A percentile compares a stretch with the other conserved stretches of the same genome.
These are phyloP conservation scores for Hypholoma fasciculare DNA, from an alignment of 768 basidiomycete genomes.

Conservation along the genomic window DNA sequence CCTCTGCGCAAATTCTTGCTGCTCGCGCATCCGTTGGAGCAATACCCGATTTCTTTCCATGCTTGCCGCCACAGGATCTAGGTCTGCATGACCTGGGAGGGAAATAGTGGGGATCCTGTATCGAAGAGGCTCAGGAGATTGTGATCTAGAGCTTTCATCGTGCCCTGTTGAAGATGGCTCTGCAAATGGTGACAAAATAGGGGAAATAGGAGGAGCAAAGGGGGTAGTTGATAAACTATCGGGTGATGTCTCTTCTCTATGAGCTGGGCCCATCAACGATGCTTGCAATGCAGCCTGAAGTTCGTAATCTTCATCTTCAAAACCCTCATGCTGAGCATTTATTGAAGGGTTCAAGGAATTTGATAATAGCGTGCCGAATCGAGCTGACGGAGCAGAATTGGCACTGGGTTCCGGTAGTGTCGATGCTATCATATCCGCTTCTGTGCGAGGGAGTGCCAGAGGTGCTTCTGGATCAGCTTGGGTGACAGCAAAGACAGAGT, in stretches of 20 bases:
- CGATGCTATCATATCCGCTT: conserved; percentile 71
- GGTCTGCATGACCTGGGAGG: conserved; percentile 25
- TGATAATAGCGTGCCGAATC: neutral
- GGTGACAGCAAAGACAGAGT: conserved; percentile 77
- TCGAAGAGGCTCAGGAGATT: neutral
- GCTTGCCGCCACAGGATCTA: conserved; percentile 66
- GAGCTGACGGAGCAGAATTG: conserved; percentile 10
- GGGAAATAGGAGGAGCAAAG: neutral
- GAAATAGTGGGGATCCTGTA: neutral
- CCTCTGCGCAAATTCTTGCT: conserved; percentile 68
- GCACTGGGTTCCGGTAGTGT: conserved; percentile 58
- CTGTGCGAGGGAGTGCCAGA: conserved; percentile 59
- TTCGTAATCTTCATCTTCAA: conserved; percentile 86
- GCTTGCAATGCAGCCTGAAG: conserved; percentile 88
- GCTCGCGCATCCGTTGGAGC: conserved; percentile 61
- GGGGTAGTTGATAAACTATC: conserved; percentile 3
- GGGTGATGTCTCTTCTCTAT: conserved; percentile 13
- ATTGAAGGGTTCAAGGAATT: neutral
- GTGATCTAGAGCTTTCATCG: neutral
- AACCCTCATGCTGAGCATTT: conserved; percentile 28
- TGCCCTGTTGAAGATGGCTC: neutral
- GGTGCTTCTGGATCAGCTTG: conserved; percentile 56
- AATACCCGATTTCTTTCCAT: conserved; percentile 62
- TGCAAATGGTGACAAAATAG: neutral
- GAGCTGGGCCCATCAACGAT: conserved; percentile 47